Conservation (phyloP, 805 yeast genomes). For the Pichia pseudocactophila region DNA sequence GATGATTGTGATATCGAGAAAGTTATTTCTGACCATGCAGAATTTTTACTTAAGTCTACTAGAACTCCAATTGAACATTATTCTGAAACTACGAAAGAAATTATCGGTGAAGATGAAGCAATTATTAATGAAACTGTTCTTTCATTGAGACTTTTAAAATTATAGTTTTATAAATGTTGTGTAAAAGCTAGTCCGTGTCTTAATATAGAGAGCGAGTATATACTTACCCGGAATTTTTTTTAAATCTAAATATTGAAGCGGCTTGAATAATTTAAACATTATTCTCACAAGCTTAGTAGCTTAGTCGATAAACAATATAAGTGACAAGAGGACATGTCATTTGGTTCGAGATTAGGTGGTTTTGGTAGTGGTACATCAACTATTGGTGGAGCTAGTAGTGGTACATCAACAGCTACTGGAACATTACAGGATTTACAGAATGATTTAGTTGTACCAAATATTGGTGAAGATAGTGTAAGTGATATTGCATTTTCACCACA, state of each 20-base stretch:
- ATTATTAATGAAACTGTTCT: constrained; percentile 70
- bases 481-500: constrained; percentile 81
- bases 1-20: constrained; percentile 58
- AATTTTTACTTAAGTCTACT: constrained; percentile 67
- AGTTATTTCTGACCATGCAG: constrained; percentile 56
- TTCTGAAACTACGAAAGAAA: constrained; percentile 33
- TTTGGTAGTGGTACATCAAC: constrained; percentile 13
- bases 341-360: constrained; percentile 23
- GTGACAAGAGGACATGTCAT: constrained; percentile 18
- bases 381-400: constrained; percentile 8
- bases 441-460: constrained; percentile 63
- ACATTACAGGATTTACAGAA: constrained; percentile 54
- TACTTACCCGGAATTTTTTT: too few species aligned
- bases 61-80: constrained; percentile 49
- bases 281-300: too few species aligned
- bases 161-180: too few species aligned
- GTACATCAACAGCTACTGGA: constrained; percentile 31
- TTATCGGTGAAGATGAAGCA: constrained; percentile 86
- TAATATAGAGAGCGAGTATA: too few species aligned
- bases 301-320: too few species aligned
- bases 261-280: too few species aligned
- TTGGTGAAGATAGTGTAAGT: constrained; percentile 87
- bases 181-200: too few species aligned
- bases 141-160: constrained; percentile 65
- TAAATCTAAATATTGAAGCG: too few species aligned